Conservation (phyloP, 75 land plant species). For the Chamaecyparis obtusa region DNA sequence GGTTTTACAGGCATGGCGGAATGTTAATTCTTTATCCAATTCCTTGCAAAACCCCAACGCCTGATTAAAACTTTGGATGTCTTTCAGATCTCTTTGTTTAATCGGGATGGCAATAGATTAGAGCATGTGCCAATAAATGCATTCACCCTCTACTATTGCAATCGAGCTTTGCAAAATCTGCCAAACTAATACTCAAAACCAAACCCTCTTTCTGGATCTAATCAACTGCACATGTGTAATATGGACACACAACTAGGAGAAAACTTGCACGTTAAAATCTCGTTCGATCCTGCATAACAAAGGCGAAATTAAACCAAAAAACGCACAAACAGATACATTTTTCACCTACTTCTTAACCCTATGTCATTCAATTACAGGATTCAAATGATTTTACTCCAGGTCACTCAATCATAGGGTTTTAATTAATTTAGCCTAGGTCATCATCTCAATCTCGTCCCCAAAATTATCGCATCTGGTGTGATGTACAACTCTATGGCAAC, state of each 20-base stretch:
- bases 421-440: background rate
- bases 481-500: background rate
- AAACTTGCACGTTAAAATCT: background rate
- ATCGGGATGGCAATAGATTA: background rate
- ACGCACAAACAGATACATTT: background rate
- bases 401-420: background rate
- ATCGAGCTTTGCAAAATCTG: background rate
- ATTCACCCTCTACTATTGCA: background rate
- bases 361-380: background rate
- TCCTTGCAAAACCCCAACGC: background rate
- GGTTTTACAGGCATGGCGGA: conserved; percentile 27
- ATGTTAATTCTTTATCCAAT: background rate
- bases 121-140: background rate
- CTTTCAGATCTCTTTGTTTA: background rate
- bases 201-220: background rate
- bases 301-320: background rate
- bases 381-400: background rate
- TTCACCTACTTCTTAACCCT: background rate
- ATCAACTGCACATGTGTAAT: background rate
- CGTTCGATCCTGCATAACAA: background rate
- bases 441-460: background rate
- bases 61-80: background rate
- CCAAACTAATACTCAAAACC: background rate
- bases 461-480: background rate
- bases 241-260: background rate